Percentiles rank a stretch among this genome's conserved stretches.
Conservation (phyloP, 208 protist genomes). For the Tritrichomonas musculus region DNA sequence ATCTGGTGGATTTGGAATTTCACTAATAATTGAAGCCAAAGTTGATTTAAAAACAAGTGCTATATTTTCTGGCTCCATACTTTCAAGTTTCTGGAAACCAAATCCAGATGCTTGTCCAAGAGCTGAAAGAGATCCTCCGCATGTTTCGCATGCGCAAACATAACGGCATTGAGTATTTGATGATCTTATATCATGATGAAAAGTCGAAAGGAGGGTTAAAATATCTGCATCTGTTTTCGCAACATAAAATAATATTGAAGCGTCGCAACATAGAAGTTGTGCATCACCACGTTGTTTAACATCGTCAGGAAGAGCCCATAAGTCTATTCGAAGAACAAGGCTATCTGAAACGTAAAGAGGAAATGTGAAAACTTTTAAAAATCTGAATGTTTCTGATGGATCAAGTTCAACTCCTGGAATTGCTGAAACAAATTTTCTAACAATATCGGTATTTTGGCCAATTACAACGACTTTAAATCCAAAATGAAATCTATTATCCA, state of each 20-base stretch:
- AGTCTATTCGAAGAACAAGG: background rate
- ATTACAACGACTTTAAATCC: slow-evolving; percentile 21
- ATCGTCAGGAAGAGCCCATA: slow-evolving; percentile 27
- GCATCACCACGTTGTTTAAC: slow-evolving; percentile 12
- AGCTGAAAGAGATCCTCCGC: background rate
- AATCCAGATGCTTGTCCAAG: slow-evolving; percentile 1
- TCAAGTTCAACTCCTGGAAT: slow-evolving; percentile 2
- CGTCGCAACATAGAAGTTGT: slow-evolving; percentile 25
- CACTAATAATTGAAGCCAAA: background rate
- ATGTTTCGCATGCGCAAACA: background rate
- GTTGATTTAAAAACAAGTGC: background rate
- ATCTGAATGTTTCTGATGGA: slow-evolving; percentile 1
- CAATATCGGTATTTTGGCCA: background rate
- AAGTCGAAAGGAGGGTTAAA: background rate
- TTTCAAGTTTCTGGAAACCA: background rate
- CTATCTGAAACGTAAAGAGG: slow-evolving; percentile 16
- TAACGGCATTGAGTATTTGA: background rate
- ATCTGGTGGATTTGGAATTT: slow-evolving; percentile 34
- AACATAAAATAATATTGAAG: slow-evolving; percentile 23
- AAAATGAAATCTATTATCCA: slow-evolving; percentile 20
- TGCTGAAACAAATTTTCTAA: background rate
- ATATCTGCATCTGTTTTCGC: background rate
- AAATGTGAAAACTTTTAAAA: slow-evolving; percentile 16
- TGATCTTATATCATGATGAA: background rate
- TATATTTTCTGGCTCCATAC: background rate